Evolutionary conservation across 306 rosid genomes (phyloP).

Genomic region (Myrica gale): DNA sequence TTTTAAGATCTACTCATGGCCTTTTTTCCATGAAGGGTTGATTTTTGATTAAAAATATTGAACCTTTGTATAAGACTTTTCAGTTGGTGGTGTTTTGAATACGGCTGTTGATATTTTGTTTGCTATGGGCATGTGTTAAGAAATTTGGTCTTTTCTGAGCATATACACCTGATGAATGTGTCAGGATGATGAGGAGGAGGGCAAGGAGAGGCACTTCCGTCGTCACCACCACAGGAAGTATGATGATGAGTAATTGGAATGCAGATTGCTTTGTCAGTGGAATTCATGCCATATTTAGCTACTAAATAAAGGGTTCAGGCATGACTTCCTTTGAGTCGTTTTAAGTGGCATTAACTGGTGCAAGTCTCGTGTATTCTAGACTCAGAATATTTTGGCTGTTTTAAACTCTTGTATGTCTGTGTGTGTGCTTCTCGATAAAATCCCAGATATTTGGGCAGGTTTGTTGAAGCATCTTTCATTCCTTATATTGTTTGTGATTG

Average conservation of each 20-base stretch:
- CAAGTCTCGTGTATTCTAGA: constrained; percentile 24
- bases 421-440: constrained; percentile 20
- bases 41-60: no score
- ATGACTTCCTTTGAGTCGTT: constrained; percentile 29
- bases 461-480: neutral
- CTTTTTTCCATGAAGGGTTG: no score
- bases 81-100: neutral
- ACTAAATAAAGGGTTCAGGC: constrained; percentile 55
- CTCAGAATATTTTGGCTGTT: neutral
- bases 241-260: constrained; percentile 61
- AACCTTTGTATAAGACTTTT: no score
- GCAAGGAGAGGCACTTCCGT: constrained; percentile 48
- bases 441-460: constrained; percentile 26
- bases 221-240: constrained; percentile 50
- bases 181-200: constrained; percentile 61
- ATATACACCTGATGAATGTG: neutral
- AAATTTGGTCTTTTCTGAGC: neutral
- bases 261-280: constrained; percentile 17
- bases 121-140: neutral
- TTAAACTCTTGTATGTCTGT: constrained; percentile 5
- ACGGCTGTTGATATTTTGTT: neutral
- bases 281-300: constrained; percentile 46
- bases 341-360: constrained; percentile 23
- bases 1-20: no score
- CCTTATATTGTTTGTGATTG: no score